Evolutionary conservation across 495 filamentous ascomycete genomes (phyloP), one percentile per base, ranked within the genome.

Genomic region (Chaetomidium leptoderma): DNA sequence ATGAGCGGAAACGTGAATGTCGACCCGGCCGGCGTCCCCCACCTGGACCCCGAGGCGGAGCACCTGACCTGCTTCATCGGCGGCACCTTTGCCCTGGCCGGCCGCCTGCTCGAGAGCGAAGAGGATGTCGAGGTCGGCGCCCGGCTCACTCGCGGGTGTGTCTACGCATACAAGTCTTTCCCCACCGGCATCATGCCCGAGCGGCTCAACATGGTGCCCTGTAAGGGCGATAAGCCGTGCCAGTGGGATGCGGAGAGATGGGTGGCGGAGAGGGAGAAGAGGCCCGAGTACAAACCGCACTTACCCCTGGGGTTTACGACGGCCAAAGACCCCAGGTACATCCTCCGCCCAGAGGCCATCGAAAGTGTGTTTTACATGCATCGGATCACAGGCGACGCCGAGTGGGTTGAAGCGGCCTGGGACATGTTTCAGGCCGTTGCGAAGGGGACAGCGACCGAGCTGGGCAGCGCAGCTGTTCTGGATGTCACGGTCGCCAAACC

Each of bases 141-240:
- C 39, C 87, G 89, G 63, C 78, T 97, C 17, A 87, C 90, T 0
- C 86, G 93, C 49, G 93, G 92, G 10, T 97, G 92, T 62, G 85
- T 91, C 13, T 97, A 89, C 91, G 84, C 89, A 2, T 97, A 96
- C 67, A 78, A 84, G 33, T 76, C 81, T 6, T 91, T 91, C 33
- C 77, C 81, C 8, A 86, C 86, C 0, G 92, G 92, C 5, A 86
- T 98, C 63, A 95, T 95, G 90, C 91, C 92, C 0, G 93, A 97
- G 70, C 70, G 72, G 5, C 88, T 89, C 63, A 59, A 70, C 10
- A 66, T 86, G 13, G 58, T 86, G 16, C 27, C 59, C 11, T 78
- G 75, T 58, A 62, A 72, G 11, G 45, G 23, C 0, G 3, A 35
- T 0, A 3, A 14, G 19, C 63, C 39, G 2, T 70, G 67, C 36